Conservation (phyloP, 164 flowering plant genomes). For the Magnolia kwangsiensis region DNA sequence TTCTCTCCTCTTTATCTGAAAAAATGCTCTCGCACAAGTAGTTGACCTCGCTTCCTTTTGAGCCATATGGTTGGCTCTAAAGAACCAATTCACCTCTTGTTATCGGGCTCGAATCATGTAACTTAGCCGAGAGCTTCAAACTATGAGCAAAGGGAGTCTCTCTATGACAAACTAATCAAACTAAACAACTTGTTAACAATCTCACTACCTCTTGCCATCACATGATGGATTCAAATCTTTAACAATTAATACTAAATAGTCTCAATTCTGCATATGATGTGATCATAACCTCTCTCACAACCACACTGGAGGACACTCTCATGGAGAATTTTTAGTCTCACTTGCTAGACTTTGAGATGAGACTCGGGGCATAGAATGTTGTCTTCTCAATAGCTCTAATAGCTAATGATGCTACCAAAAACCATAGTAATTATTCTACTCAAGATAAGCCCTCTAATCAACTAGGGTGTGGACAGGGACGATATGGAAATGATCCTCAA, state of each 20-base stretch:
- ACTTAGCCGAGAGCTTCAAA: not conserved
- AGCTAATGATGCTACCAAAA: not conserved
- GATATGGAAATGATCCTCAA: too few relatives aligned
- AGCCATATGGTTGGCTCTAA: not conserved
- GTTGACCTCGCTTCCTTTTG: not conserved
- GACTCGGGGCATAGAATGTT: too few relatives aligned
- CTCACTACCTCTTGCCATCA: not conserved
- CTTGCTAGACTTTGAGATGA: too few relatives aligned
- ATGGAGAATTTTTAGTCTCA: slow-evolving; percentile 1
- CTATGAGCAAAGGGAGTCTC: not conserved
- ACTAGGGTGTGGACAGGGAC: too few relatives aligned
- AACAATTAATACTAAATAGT: not conserved
- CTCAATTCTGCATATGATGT: not conserved
- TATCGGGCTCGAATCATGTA: not conserved
- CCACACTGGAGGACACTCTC: not conserved
- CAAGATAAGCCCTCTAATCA: too few relatives aligned
- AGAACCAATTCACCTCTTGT: not conserved
- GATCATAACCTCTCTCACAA: not conserved
- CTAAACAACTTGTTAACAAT: not conserved
- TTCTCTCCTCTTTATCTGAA: not conserved
- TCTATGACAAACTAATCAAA: not conserved
- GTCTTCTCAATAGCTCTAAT: not conserved
- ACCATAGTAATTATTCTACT: not conserved
- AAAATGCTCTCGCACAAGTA: not conserved
- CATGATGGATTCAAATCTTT: not conserved